Evolutionary conservation across 1,139 yeast species (phyloP), one percentile per base, ranked within the genome.

Genomic region (Pichia sp.): DNA sequence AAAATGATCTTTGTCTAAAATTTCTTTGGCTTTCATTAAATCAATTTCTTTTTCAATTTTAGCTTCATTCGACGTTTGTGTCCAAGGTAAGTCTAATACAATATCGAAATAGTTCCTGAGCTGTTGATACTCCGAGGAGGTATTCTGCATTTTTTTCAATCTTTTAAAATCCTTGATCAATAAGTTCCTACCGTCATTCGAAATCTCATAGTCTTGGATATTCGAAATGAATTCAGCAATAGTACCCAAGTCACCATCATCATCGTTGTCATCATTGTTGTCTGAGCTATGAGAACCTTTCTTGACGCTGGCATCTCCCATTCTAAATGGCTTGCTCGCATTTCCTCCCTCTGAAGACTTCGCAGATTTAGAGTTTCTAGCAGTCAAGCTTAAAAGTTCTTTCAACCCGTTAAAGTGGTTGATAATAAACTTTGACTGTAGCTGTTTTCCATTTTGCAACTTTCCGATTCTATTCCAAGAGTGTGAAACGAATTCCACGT

Each of bases 1-100:
- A 67, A 82, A 88, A 70, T 92, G 97, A 62, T 90, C 97, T 38
- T 76, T 77, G 66, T 90, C 90, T 45, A 92, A 73, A 58, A 84
- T 82, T 19, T 71, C 68, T 56, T 78, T 77, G 0, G 96, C 95
- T 11, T 69, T 70, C 1, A 64, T 68, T 29, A 88, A 69, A 61
- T 87, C 82, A 52, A 83, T 73, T 44, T 76, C 77, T 19, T 13
- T 15, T 3, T 34, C n/a, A 8, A 10, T 23, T 10, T 11, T 32
- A 26, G 16, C 8, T 15, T 47, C 19, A 3, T 23, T 23, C 26
- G 5, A 63, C 60, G 54, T 49, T 32, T 55, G 54, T 58, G 76
- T 73, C 87, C 88, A 80, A 47, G 90, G 95, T 47, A 87, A 71
- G 60, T 85, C 89, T 63, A 82, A 74, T 8, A 87, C 79, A 50